phyloP scores from a whole-genome alignment of 495 filamentous ascomycete species.

The Cryomyces minteri region DNA sequence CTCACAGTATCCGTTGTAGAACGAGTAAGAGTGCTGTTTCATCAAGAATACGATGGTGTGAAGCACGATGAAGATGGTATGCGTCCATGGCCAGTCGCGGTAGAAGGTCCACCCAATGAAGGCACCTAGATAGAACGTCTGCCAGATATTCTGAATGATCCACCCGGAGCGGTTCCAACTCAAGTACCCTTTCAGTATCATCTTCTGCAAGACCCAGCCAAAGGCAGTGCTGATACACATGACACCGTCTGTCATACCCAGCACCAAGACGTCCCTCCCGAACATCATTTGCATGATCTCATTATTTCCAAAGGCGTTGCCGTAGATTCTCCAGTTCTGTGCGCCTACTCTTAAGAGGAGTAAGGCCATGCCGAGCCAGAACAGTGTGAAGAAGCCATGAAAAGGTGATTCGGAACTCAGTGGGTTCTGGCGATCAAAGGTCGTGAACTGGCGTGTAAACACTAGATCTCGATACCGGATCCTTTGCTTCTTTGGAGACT shows the following conservation, averaged over 20 bases:
- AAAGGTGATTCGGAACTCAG: conserved; percentile 37
- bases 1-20: conserved; percentile 51
- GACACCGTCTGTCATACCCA: conserved; percentile 45
- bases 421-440: conserved; percentile 51
- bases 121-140: conserved; percentile 36
- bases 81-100: conserved; percentile 63
- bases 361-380: conserved; percentile 48
- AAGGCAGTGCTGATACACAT: conserved; percentile 41
- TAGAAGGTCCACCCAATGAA: conserved; percentile 41
- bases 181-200: conserved; percentile 31
- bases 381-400: conserved; percentile 60
- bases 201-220: conserved; percentile 38
- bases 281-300: conserved; percentile 56
- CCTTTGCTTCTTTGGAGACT: conserved; percentile 20
- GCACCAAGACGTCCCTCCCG: conserved; percentile 39
- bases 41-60: conserved; percentile 55
- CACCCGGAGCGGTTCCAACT: conserved; percentile 47
- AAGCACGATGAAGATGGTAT: conserved; percentile 50
- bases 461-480: conserved; percentile 43
- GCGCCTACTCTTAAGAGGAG: conserved; percentile 42
- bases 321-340: conserved; percentile 42
- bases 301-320: conserved; percentile 42
- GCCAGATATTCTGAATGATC: conserved; percentile 55
- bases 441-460: conserved; percentile 48
- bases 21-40: conserved; percentile 63